Evolutionary conservation across 2,329 filamentous ascomycete species (phyloP), one percentile per base, ranked within the genome.

Genomic region (Colletotrichum nymphaeae): DNA sequence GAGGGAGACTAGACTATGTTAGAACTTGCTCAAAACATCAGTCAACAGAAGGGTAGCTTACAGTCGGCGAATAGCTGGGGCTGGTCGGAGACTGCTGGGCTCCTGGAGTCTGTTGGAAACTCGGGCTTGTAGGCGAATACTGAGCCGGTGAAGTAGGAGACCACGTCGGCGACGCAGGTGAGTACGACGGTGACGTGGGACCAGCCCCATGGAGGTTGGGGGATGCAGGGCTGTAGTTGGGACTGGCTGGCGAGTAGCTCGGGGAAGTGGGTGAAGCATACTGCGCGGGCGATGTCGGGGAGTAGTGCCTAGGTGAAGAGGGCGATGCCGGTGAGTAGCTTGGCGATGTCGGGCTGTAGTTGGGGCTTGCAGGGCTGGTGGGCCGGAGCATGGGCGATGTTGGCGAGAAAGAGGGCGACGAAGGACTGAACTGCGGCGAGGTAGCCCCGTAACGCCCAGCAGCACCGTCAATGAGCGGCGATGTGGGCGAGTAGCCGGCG

Each of bases 181-280:
- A 90, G 82, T 93, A 93, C 4, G 87, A 88, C n/a, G 87, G 90
- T 75, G 91, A 88, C 37, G 89, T 86, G 12, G 87, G 81, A 5
- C 81, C 82, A 37, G 76, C 77, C 63, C 76, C 83, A 79, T 81
- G 86, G 77, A 88, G 83, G 79, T 87, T 90, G 77, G 87, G 92
- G 64, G 89, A 92, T 4, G 91, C 90, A n/a, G 92, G 92, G 78
- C 91, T 93, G 83, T 94, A 94, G 78, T 88, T 91, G 68, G 93
- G 92, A 76, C 90, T 93, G 6, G 91, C 92, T 3, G 92, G 92
- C 4, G 91, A 92, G 83, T 94, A 95, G 74, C 87, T 90, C 49
- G 93, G 93, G 55, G 93, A 95, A 1, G 93, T 93, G 2, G 93
- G 93, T 65, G 93, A 94, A 80, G 92, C 92, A 85, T 94, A 94